Evolutionary conservation across 495 filamentous ascomycete species (phyloP).

Genomic region (Talaromyces nanjingensis): DNA sequence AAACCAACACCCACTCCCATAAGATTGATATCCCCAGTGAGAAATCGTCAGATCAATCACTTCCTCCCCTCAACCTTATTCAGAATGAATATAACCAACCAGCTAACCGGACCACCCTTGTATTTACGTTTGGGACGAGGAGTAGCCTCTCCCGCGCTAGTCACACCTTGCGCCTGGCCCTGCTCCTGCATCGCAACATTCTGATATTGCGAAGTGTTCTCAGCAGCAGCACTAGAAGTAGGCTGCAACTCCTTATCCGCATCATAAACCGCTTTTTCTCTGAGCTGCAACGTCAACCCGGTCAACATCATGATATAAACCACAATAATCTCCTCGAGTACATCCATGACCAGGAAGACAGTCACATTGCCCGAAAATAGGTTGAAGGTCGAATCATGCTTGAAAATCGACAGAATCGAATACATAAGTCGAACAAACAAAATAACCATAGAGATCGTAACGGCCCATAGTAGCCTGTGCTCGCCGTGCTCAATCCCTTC

Average conservation of each 20-base stretch:
- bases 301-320: conserved; percentile 22
- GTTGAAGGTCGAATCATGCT: conserved; percentile 24
- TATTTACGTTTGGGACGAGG: background rate
- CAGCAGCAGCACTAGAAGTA: background rate
- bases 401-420: conserved; percentile 25
- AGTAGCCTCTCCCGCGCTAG: background rate
- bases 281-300: conserved; percentile 24
- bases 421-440: conserved; percentile 37
- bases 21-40: background rate
- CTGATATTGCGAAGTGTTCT: background rate
- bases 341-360: conserved; percentile 28
- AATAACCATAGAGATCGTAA: conserved; percentile 27
- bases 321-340: conserved; percentile 32
- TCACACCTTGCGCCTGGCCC: background rate
- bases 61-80: conserved; percentile 1
- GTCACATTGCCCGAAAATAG: conserved; percentile 27
- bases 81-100: conserved; percentile 1
- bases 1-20: background rate
- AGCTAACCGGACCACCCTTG: background rate
- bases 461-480: conserved; percentile 27
- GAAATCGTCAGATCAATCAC: background rate
- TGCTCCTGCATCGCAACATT: background rate
- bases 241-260: background rate
- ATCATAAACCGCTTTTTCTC: background rate
- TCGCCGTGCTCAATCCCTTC: conserved; percentile 22